Base-by-base conservation (phyloP, 2,329 filamentous ascomycete genomes). In the Podosphaera leucotricha region DNA sequence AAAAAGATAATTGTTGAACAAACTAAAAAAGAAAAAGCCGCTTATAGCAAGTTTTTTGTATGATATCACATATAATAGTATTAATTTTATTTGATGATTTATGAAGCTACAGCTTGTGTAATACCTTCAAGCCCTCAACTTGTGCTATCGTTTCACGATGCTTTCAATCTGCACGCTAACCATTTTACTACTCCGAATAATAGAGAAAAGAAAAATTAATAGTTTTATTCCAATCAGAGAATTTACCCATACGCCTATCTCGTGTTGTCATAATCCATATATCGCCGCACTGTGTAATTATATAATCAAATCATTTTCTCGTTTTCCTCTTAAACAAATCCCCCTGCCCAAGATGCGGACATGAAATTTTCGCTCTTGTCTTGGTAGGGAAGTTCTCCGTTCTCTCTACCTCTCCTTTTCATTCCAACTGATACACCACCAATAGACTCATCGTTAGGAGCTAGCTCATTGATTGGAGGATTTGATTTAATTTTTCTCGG, bases 11-110 rank as follows among this genome's bases (percentile, higher is more conserved):
- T 80, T 21, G 69, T 74, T 10, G 80, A 78, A 46, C 71, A 79
- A 48, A 70, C 75, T 49, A 80, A 80, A 59, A 92, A 86, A 72
- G 83, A 94, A 67, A 92, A 86, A 72, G 83, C 81, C 53, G 80
- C 78, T 5, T 92, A 87, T 60, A 81, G 80, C 66, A 95, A 92
- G 66, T 90, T 92, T 63, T 95, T 95, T 45, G 46, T 51, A 22
- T 58, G 46, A 53, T 33, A 33, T 33, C 28, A 33, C 3, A 13
- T 13, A 7, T 13, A n/a, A 13, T 7, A 4, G 13, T 11, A 11
- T 33, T 13, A 24, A 5, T 11, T 33, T 33, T 33, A 33, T 7
- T 7, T 11, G 28, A n/a, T n/a, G 28, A n/a, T 33, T 33, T 33
- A 33, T 33, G 28, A 33, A 33, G 28, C 28, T 33, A 33, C 15